Conservation (phyloP, 495 filamentous ascomycete species). For the Penicillium paradoxum region DNA sequence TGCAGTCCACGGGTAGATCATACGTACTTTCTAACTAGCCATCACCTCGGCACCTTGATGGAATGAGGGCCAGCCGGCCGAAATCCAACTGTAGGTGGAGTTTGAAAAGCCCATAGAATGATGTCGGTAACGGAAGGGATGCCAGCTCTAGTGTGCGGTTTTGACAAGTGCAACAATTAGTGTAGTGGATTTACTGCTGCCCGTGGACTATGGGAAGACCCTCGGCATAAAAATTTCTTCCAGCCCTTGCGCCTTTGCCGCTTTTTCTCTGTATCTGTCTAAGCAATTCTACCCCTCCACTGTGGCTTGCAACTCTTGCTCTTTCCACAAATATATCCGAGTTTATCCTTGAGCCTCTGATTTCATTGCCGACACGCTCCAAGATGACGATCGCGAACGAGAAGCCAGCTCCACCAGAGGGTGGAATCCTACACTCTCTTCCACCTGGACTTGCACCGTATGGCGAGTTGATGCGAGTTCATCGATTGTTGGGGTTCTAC, state of each 20-base stretch:
- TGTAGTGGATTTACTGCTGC: not conserved
- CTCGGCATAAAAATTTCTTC: not conserved
- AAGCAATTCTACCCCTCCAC: not conserved
- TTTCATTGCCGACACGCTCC: no score
- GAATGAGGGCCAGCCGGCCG: not conserved
- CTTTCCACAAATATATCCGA: not conserved
- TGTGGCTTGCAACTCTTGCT: not conserved
- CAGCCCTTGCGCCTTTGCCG: not conserved
- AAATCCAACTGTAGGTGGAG: not conserved
- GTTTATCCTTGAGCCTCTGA: not conserved
- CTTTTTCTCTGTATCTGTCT: not conserved
- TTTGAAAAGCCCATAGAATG: not conserved
- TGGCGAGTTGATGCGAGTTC: conserved; percentile 37
- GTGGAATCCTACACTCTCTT: not conserved
- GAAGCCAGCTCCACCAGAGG: not conserved
- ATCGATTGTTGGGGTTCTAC: conserved; percentile 27
- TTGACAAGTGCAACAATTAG: not conserved
- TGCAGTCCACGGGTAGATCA: not conserved
- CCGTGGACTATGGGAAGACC: no score
- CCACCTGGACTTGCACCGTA: conserved; percentile 37
- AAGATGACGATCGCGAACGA: not conserved
- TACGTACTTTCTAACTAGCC: not conserved
- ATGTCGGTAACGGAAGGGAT: not conserved
- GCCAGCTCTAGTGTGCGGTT: not conserved
- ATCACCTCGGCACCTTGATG: not conserved